Evolutionary conservation across 2,329 filamentous ascomycete species (phyloP).

Genomic region (Arthrobotrys megalospora): DNA sequence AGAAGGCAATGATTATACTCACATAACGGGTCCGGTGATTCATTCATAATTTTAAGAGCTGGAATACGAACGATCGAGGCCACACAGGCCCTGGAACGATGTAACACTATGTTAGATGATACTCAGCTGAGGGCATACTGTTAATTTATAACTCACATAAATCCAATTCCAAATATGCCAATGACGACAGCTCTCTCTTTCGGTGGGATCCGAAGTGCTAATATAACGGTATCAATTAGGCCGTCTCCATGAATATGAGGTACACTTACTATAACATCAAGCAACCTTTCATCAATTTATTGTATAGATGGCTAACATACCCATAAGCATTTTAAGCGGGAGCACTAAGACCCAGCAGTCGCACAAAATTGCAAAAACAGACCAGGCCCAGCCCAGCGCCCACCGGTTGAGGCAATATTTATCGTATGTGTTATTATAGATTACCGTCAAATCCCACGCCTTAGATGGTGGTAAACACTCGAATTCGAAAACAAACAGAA

Average conservation of each 20-base stretch:
- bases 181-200: constrained; percentile 38
- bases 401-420: constrained; percentile 43
- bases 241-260: too few relatives aligned
- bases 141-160: constrained; percentile 22
- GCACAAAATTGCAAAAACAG: constrained; percentile 26
- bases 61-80: constrained; percentile 46
- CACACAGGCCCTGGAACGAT: constrained; percentile 24
- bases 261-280: too few relatives aligned
- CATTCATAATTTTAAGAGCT: constrained; percentile 28
- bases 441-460: constrained; percentile 35
- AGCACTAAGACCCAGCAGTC: constrained; percentile 47
- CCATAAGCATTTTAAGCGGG: constrained; percentile 47
- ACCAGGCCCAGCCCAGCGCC: constrained; percentile 39
- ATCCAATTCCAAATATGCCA: constrained; percentile 28
- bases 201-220: constrained; percentile 33
- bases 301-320: too few relatives aligned
- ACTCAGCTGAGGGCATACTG: background rate
- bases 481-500: constrained; percentile 25
- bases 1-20: background rate
- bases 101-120: background rate
- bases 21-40: constrained; percentile 46
- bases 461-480: constrained; percentile 30
- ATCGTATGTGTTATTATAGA: constrained; percentile 21
- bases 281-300: too few relatives aligned
- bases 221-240: background rate